Conservation (phyloP, 2,329 filamentous ascomycete genomes). For the Zymoseptoria passerinii region DNA sequence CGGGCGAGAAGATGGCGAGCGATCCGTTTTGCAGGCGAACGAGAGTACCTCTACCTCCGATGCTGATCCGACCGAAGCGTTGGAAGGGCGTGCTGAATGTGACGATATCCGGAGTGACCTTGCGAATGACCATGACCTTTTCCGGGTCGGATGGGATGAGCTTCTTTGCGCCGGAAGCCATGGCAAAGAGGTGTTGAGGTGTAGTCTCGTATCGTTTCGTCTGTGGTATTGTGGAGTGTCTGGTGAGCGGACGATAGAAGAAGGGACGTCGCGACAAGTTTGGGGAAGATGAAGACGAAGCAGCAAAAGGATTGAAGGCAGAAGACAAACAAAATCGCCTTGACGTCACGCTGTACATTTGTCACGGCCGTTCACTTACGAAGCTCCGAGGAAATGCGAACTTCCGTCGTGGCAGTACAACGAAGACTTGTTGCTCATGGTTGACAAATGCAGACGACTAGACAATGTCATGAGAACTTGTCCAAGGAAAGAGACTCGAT, state of each 20-base stretch:
- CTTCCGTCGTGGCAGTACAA: not conserved
- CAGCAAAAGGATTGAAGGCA: not conserved
- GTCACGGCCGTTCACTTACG: not conserved
- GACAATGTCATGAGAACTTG: too few relatives aligned
- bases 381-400: not conserved
- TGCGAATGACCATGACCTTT: conserved; percentile 82
- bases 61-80: conserved; percentile 67
- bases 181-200: conserved; percentile 5
- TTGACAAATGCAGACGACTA: too few relatives aligned
- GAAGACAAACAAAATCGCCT: not conserved
- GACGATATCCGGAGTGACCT: conserved; percentile 68
- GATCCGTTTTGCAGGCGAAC: conserved; percentile 70
- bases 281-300: not conserved
- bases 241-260: conserved; percentile 2
- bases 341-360: not conserved
- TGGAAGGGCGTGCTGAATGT: conserved; percentile 78
- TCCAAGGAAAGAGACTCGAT: too few relatives aligned
- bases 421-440: not conserved
- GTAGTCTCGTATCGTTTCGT: not conserved
- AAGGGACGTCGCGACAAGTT: not conserved
- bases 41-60: conserved; percentile 81
- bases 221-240: not conserved
- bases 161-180: conserved; percentile 27
- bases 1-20: conserved; percentile 86
- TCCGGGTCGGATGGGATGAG: conserved; percentile 56